A percentile compares a stretch with the other conserved stretches of the same genome.
Conservation (phyloP, 1,139 yeast genomes). For the Saccharomyces hybrid region DNA sequence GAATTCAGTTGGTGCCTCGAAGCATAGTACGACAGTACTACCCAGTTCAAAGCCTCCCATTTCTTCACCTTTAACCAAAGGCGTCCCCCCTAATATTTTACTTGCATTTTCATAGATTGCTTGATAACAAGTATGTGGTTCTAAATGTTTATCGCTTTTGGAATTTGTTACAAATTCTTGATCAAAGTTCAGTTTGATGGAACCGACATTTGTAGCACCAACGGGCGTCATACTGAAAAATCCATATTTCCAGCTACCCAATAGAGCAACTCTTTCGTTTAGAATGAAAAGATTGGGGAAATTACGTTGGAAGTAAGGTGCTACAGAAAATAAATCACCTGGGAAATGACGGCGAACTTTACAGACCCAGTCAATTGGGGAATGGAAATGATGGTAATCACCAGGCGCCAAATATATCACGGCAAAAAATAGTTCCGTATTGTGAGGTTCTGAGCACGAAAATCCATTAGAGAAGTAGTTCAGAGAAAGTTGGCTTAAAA, state of each 20-base stretch:
- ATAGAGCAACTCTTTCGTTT: slow-evolving; percentile 89
- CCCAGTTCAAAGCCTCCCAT: slow-evolving; percentile 97
- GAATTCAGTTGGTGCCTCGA: slow-evolving; percentile 86
- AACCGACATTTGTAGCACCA: slow-evolving; percentile 98
- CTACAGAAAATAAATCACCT: slow-evolving; percentile 92
- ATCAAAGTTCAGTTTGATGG: slow-evolving; percentile 87
- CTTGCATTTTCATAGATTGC: slow-evolving; percentile 86
- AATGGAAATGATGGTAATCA: slow-evolving; percentile 94
- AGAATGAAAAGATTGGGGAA: slow-evolving; percentile 80
- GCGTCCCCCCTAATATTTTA: slow-evolving; percentile 74
- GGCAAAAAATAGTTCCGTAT: slow-evolving; percentile 68
- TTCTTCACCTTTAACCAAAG: slow-evolving; percentile 85
- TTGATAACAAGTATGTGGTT: slow-evolving; percentile 80
- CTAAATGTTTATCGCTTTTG: slow-evolving; percentile 30
- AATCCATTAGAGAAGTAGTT: slow-evolving; percentile 15
- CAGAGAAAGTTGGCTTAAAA: slow-evolving; percentile 24
- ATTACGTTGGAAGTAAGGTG: slow-evolving; percentile 92
- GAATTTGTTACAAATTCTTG: slow-evolving; percentile 76
- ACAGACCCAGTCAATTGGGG: slow-evolving; percentile 95
- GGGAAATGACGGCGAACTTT: slow-evolving; percentile 90
- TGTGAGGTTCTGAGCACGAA: slow-evolving; percentile 17
- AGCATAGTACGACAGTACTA: slow-evolving; percentile 88
- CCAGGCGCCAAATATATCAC: slow-evolving; percentile 97
- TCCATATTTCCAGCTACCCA: slow-evolving; percentile 96
- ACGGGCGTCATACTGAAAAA: slow-evolving; percentile 98